Base-by-base conservation (phyloP, 805 yeast species). In the Lachancea sp. region DNA sequence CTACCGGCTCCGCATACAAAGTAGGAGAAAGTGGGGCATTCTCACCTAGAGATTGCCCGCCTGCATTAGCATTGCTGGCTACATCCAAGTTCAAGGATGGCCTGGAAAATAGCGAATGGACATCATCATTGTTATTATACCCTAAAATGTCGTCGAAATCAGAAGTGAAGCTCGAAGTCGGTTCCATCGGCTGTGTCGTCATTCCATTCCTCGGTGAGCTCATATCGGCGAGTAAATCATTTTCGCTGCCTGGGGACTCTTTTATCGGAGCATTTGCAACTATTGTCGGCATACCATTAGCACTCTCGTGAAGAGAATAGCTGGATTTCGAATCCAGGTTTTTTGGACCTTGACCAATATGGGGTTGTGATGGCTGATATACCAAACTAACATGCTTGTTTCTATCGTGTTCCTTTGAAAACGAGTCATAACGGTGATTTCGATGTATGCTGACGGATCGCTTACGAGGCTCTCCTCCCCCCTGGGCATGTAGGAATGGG, bases 1-100 rank as follows among this genome's bases (percentile, higher is more conserved):
- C 45, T 7, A 52, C 40, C 15, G 53, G 37, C 33, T 56, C 55
- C 16, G 50, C 46, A 21, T 51, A 54, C 8, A 54, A 49, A 8
- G 55, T 49, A 8, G 51, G 41, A 4, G 48, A 36, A 29, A 29
- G 24, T 17, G 18, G 22, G 11, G 20, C 8, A 15, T 33, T 30
- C 13, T 30, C 29, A 21, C 12, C 29, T 12, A 32, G 9, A 13
- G 41, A 25, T 6, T 25, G 18, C 8, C 30, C 40, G 17, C 34
- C 40, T 28, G 25, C 13, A 8, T 26, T 26, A 24, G 34, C 21
- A 25, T 23, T 29, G 28, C 23, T 36, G 28, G 30, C 24, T 6
- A 9, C 29, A 19, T 25, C 36, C 20, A 16, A 26, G 12, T 19
- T 15, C 3, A 32, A 34, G 13, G 34, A 25, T 13, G 43, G 43